Evolutionary conservation across 352 stramenopile genomes (phyloP).

Genomic region (Halophytophthora batemanensis): DNA sequence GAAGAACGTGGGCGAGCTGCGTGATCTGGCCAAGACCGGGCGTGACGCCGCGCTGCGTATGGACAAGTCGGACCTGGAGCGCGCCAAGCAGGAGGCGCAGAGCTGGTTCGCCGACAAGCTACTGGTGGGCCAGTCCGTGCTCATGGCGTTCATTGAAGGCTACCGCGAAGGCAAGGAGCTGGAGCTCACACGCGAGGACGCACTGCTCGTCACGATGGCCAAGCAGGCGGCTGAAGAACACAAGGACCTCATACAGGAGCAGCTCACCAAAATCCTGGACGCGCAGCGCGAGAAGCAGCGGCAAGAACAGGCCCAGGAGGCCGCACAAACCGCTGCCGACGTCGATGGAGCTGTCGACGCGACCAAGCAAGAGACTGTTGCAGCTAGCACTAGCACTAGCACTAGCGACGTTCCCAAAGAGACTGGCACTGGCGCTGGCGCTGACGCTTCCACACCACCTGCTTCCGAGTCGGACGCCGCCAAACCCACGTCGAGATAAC

Average conservation of each 20-base stretch:
- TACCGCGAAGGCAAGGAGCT: conserved; percentile 78
- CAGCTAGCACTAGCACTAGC: background rate
- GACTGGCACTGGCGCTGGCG: background rate
- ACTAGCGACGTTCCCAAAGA: background rate
- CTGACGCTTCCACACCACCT: background rate
- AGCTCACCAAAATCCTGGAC: conserved; percentile 66
- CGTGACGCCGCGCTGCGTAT: conserved; percentile 54
- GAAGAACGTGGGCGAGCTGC: conserved; percentile 71
- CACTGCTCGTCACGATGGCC: conserved; percentile 69
- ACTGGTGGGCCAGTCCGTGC: conserved; percentile 72
- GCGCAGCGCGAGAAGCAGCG: conserved; percentile 56
- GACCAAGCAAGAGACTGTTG: no score
- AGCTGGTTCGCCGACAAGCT: conserved; percentile 85
- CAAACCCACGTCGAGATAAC: conserved; percentile 13
- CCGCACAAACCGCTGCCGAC: conserved; percentile 9
- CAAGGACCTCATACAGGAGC: conserved; percentile 62
- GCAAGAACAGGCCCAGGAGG: conserved; percentile 22
- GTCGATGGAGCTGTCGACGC: conserved; percentile 3
- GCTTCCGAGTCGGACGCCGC: background rate
- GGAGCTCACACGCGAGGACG: conserved; percentile 69
- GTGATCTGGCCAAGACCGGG: conserved; percentile 54
- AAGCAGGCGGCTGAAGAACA: conserved; percentile 77
- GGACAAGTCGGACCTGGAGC: conserved; percentile 62
- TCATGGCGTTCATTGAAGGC: conserved; percentile 80
- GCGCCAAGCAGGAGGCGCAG: conserved; percentile 56